Evolutionary conservation across 768 basidiomycete genomes (phyloP).

Genomic region (Russula vinacea): DNA sequence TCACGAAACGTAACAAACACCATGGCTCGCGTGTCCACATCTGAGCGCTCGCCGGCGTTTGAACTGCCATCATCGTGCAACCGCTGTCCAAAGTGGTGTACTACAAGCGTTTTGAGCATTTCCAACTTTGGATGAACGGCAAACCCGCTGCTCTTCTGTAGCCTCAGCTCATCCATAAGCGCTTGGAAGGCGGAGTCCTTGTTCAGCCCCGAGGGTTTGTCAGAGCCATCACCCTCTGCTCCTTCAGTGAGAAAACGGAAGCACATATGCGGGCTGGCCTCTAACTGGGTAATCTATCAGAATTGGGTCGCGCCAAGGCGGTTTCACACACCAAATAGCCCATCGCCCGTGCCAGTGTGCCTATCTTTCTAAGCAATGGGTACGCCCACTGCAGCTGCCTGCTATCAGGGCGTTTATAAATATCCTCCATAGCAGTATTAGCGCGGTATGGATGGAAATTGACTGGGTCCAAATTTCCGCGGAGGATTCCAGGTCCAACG

Average conservation of each 20-base stretch:
- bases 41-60: conserved; percentile 19
- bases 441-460: conserved; percentile 64
- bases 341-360: conserved; percentile 74
- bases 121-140: conserved; percentile 90
- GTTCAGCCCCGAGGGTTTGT: conserved; percentile 41
- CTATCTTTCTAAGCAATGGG: conserved; percentile 50
- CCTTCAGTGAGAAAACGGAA: conserved; percentile 58
- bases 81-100: conserved; percentile 72
- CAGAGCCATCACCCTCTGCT: conserved; percentile 41
- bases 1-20: conserved; percentile 91
- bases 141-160: conserved; percentile 52
- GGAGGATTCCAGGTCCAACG: conserved; percentile 42
- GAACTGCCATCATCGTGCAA: conserved; percentile 34
- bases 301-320: conserved; percentile 15
- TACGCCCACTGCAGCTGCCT: conserved; percentile 48
- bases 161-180: conserved; percentile 64
- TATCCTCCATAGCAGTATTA: conserved; percentile 43
- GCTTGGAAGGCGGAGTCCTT: conserved; percentile 60
- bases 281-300: conserved; percentile 50
- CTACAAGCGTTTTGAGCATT: conserved; percentile 63
- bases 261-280: conserved; percentile 79
- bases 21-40: conserved; percentile 70
- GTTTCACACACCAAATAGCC: conserved; percentile 67
- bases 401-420: conserved; percentile 34
- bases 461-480: conserved; percentile 50